Base-by-base conservation (phyloP, 2,329 filamentous ascomycete species). In the Dendrostoma leiphaemia region DNA sequence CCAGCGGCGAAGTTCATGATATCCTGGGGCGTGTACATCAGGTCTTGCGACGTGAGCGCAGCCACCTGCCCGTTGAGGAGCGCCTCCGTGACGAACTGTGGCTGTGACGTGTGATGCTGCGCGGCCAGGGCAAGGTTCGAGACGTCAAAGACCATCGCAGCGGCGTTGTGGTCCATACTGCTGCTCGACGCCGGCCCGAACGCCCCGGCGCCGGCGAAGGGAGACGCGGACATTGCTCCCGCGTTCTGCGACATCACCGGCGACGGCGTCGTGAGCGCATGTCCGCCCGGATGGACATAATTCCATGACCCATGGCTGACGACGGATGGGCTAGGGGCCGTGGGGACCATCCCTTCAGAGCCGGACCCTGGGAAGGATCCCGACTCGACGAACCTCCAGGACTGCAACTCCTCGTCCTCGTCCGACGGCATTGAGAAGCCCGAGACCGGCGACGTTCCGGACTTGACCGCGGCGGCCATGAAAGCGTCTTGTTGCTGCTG, bases 301-400 rank as follows among this genome's bases (percentile, higher is more conserved):
- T 71, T 72, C 66, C 75, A 83, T 21, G 79, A 79, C 34, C 72
- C 74, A 60, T 82, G 64, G 56, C 79, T 82, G 13, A 74, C 72
- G 60, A 73, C 79, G 10, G 73, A 74, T 5, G 80, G 79, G 58
- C 80, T 81, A 24, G 75, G 72, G 17, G 78, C 66, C 17, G 47
- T 32, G 3, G 35, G 29, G 23, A 34, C 51, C 6, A 57, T 23
- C 12, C 43, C 47, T 17, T 28, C 48, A 13, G 48, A 51, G 28
- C 48, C 48, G 31, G 38, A 41, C 9, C 48, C 38, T 7, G 37
- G 28, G 17, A 51, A 51, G 28, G 48, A 51, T 6, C 37, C 62
- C 23, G 66, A 9, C 15, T 50, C 34, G 35, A 51, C 21, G 29
- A 48, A 54, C 12, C 34, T 48, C 51, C 49, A 61, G 24, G 64